Base-by-base conservation (phyloP, 1,139 yeast species). In the Yamadazyma epiphylla region DNA sequence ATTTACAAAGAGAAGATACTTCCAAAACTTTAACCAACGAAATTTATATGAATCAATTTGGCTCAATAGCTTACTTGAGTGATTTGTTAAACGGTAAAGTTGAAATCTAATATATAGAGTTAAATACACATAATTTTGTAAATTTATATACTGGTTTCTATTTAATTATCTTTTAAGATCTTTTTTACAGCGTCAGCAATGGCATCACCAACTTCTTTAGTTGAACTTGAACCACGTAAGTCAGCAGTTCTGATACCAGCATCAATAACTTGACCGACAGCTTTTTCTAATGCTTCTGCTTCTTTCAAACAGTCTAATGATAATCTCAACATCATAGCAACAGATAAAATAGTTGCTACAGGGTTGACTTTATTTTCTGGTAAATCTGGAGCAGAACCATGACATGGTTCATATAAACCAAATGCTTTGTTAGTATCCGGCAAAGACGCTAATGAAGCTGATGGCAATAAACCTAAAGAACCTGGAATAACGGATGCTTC, bases 401-500 rank as follows among this genome's bases (percentile, higher is more conserved):
- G 98, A 55, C 97, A 89, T 44, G 98, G 98, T 64, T 91, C 98
- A 58, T 91, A 91, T 41, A 91, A 72, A 39, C 98, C 98, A 55
- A 91, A 88, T 0, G 97, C 97, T 29, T 74, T 68, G 70, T 89
- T 89, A 27, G 89, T 79, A 58, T 89, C 96, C 36, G 98, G 98
- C 50, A 91, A 73, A 12, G 96, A 86, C 5, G 96, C 94, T 51
- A 91, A 75, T 14, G 97, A 88, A 5, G 98, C 98, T 39, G 96
- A 86, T 28, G 98, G 98, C 45, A 91, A 73, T 45, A 91, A 75
- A 37, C 98, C 98, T 40, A 91, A 70, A 13, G 97, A 89, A 22
- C 98, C 98, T 25, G 98, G 98, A 48, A 91, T 91, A 29, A 89
- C 96, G 15, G 95, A 83, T 19, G 97, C 96, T 67, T 91, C 97